phyloP scores from a whole-genome alignment of 148 eudicot genomes.

The Talinum fruticosum region DNA sequence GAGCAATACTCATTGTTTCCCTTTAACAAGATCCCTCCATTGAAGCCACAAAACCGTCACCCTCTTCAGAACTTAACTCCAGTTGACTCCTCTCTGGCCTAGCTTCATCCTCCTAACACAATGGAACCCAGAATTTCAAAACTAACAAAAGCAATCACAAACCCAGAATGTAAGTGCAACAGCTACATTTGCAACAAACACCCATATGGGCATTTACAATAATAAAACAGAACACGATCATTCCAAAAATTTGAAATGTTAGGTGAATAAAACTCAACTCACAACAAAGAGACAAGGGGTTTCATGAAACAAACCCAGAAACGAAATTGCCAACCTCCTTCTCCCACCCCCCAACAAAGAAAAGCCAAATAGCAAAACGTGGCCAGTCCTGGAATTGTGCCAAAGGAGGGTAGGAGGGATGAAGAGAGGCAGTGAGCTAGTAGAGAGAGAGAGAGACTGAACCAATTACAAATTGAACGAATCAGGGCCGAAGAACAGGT shows the following conservation, averaged over 20 bases:
- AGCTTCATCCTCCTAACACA: slow-evolving; percentile 42
- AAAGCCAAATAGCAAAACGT: no score
- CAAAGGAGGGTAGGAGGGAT: no score
- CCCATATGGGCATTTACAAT: no score
- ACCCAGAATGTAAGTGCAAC: slow-evolving; percentile 16
- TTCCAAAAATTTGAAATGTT: no score
- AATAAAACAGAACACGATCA: no score
- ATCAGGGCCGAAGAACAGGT: no score
- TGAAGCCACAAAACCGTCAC: slow-evolving; percentile 19
- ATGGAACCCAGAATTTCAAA: slow-evolving; percentile 13
- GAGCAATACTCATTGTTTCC: slow-evolving; percentile 77
- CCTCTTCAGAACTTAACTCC: slow-evolving; percentile 48
- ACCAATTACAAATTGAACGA: no score
- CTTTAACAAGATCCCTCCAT: slow-evolving; percentile 65
- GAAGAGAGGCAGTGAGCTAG: no score
- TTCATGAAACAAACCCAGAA: neutral
- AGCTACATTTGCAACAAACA: neutral
- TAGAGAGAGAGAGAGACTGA: no score
- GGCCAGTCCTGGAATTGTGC: no score
- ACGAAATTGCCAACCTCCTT: slow-evolving; percentile 5
- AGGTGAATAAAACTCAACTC: neutral
- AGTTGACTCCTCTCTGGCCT: slow-evolving; percentile 34
- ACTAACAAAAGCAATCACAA: slow-evolving; percentile 9
- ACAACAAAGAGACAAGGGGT: neutral
- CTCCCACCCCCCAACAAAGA: no score